These are phyloP conservation scores for Solanum arcanum DNA, from an alignment of 257 asterid genomes.

Conservation along the genomic window DNA sequence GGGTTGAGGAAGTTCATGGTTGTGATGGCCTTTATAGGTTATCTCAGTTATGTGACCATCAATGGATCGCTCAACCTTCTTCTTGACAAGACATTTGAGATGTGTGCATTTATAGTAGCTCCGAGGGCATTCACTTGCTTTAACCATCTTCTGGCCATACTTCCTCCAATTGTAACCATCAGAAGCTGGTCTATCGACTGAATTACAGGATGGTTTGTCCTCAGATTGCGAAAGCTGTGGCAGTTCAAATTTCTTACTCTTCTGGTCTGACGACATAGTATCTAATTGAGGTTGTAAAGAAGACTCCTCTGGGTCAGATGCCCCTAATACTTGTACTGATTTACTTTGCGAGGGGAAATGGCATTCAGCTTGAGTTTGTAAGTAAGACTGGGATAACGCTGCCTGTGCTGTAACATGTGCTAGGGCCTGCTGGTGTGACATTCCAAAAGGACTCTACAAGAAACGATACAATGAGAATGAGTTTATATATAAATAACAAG, in stretches of 20 bases:
- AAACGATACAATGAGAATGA: background rate
- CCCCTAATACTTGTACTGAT: background rate
- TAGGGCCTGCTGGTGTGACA: constrained; percentile 96
- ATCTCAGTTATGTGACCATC: constrained; percentile 76
- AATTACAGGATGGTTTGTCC: constrained; percentile 15
- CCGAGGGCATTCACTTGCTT: constrained; percentile 82
- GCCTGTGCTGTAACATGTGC: constrained; percentile 99
- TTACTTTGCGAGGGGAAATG: constrained; percentile 21
- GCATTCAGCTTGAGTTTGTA: constrained; percentile 45
- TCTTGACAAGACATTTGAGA: constrained; percentile 64
- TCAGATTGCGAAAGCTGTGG: constrained; percentile 46
- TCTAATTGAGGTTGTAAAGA: constrained; percentile 14
- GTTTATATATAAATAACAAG: background rate
- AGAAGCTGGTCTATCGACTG: constrained; percentile 50
- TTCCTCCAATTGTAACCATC: constrained; percentile 99
- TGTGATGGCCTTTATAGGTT: constrained; percentile 84
- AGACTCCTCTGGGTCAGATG: background rate
- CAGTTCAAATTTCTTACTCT: constrained; percentile 23
- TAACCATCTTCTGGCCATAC: constrained; percentile 90
- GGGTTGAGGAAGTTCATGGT: constrained; percentile 57
- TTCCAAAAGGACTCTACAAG: constrained; percentile 92
- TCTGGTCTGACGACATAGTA: constrained; percentile 13
- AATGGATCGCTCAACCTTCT: constrained; percentile 74
- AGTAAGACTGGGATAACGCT: constrained; percentile 52
- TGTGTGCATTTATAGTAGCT: constrained; percentile 89